Base-by-base conservation (phyloP, 1,284 basidiomycete genomes). In the Lignosus rhinocerotis region DNA sequence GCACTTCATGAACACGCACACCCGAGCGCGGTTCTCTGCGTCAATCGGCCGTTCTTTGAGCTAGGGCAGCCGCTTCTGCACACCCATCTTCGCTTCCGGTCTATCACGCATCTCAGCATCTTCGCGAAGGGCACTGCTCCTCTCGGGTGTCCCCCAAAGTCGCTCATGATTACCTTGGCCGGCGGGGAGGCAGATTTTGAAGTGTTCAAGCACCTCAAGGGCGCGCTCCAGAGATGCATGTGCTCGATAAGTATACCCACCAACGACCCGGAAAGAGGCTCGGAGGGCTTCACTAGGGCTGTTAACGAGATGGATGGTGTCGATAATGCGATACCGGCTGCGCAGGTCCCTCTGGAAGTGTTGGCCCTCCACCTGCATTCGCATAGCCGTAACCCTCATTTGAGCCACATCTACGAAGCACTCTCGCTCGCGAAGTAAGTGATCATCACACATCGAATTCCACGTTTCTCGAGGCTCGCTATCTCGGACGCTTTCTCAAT, bases 311-410 rank as follows among this genome's bases (percentile, higher is more conserved):
- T 6, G 9, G 6, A 33, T 34, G 34, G 6, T 10, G 7, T 4
- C 5, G 17, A 9, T 11, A 36, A 47, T n/a, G 44, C 25, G 11
- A 41, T 59, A n/a, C 49, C 21, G 3, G 48, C 21, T 14, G 17
- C 53, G 16, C 55, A 60, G 43, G 47, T 65, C n/a, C 58, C 63
- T 38, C 64, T 80, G 43, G 75, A 78, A 39, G 52, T 58, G 33
- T 59, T 83, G 7, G 70, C 69, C 17, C 67, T 83, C 14, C 71
- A 75, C 52, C 65, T 82, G 53, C 74, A 82, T 62, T 79, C 81
- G 8, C 78, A 79, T 64, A 59, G 73, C 0, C 67, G 64, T 34
- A 78, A 81, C 57, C 64, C 69, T 0, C 65, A 72, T 38, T 63
- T 75, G 17, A 66, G 73, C 7, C 67, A 72, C 44, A 69, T 83